Conservation (phyloP, 495 filamentous ascomycete species). For the Penicillium egyptiacum region DNA sequence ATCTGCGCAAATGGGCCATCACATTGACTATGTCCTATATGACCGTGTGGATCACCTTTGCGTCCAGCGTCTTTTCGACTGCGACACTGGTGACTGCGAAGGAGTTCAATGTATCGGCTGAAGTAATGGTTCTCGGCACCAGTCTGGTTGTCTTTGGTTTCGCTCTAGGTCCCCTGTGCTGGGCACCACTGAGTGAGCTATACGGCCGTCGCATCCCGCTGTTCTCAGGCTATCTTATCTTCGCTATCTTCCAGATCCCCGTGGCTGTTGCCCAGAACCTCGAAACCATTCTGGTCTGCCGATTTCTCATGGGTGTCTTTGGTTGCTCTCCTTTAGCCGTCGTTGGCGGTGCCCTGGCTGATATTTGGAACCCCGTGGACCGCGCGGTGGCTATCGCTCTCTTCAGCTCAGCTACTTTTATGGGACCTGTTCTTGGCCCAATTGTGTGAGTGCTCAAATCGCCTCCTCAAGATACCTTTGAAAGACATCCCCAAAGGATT, state of each 20-base stretch:
- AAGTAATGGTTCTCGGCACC: conserved; percentile 58
- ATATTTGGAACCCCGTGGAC: conserved; percentile 61
- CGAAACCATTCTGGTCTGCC: conserved; percentile 57
- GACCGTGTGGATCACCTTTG: conserved; percentile 61
- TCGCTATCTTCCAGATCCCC: conserved; percentile 63
- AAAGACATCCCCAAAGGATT: neutral
- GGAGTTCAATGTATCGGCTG: conserved; percentile 51
- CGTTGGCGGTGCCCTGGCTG: conserved; percentile 58
- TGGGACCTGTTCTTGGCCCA: conserved; percentile 54
- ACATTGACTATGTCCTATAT: conserved; percentile 60
- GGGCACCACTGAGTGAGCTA: conserved; percentile 58
- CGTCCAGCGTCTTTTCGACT: conserved; percentile 59
- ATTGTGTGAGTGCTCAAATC: conserved; percentile 24
- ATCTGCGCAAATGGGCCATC: conserved; percentile 65
- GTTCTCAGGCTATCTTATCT: conserved; percentile 54
- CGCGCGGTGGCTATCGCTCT: conserved; percentile 60
- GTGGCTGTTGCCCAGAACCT: conserved; percentile 61
- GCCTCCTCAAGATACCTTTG: neutral
- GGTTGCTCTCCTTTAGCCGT: conserved; percentile 64
- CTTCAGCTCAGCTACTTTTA: conserved; percentile 55
- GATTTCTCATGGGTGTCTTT: conserved; percentile 62
- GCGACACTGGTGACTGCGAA: conserved; percentile 49
- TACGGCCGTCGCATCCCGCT: conserved; percentile 58
- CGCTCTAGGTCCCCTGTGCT: conserved; percentile 53
- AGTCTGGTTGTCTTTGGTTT: conserved; percentile 58